These are phyloP conservation scores for Sporisorium graminicola DNA, from an alignment of 1,284 basidiomycete species.

Conservation along the genomic window DNA sequence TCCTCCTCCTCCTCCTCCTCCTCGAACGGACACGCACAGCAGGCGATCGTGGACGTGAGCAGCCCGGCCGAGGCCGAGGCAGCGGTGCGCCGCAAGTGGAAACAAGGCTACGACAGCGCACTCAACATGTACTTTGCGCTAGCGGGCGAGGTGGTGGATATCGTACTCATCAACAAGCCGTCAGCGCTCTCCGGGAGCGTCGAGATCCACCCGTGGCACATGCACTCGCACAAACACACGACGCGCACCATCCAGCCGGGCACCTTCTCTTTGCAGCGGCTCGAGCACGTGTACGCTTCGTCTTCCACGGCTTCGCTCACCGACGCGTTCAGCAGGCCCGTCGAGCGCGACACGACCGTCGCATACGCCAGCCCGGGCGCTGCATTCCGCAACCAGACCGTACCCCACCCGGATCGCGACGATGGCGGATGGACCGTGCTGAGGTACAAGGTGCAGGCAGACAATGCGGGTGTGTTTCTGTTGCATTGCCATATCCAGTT, in stretches of 20 bases:
- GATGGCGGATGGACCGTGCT: conserved; percentile 54
- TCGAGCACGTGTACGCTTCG: conserved; percentile 18
- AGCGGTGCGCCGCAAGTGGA: conserved; percentile 4
- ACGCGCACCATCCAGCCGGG: conserved; percentile 45
- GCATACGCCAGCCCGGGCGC: conserved; percentile 51
- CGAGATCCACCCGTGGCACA: conserved; percentile 61
- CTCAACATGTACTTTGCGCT: conserved; percentile 47
- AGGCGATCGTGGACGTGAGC: neutral
- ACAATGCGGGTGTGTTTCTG: conserved; percentile 34
- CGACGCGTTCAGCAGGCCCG: too few species aligned
- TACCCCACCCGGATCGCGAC: conserved; percentile 12
- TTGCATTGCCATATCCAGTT: conserved; percentile 54
- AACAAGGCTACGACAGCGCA: conserved; percentile 13
- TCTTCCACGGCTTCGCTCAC: neutral
- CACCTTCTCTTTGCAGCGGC: conserved; percentile 37
- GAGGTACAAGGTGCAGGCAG: conserved; percentile 37
- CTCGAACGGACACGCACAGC: neutral
- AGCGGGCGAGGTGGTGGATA: conserved; percentile 48
- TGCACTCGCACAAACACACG: conserved; percentile 50
- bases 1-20: neutral
- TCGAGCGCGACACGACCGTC: conserved; percentile 52
- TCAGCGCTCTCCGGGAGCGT: conserved; percentile 4
- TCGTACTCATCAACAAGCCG: conserved; percentile 54
- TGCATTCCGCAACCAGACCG: conserved; percentile 24
- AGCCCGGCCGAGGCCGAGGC: neutral